Conservation (phyloP, 768 basidiomycete genomes). For the Mycena chlorophos region DNA sequence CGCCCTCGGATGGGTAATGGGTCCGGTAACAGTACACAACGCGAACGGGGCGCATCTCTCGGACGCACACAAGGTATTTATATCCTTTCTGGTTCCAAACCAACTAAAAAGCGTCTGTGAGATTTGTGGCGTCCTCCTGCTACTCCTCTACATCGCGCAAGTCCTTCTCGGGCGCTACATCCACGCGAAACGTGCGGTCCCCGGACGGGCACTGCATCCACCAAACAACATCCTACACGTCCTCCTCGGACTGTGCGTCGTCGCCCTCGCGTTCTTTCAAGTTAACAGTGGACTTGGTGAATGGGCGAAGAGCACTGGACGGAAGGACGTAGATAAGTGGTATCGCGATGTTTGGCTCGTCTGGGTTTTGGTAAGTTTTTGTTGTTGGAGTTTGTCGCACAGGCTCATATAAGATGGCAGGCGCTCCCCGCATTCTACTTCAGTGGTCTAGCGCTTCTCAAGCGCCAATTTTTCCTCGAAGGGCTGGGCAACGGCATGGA, state of each 20-base stretch:
- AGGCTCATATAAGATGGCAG: conserved; percentile 27
- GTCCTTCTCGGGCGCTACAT: conserved; percentile 53
- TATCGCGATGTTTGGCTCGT: conserved; percentile 43
- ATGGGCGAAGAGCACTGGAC: conserved; percentile 41
- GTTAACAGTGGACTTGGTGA: conserved; percentile 50
- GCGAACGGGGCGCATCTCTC: conserved; percentile 44
- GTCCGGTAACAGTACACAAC: conserved; percentile 45
- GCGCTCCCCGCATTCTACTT: conserved; percentile 47
- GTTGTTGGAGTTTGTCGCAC: not conserved
- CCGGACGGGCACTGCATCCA: conserved; percentile 41
- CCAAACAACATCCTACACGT: conserved; percentile 60
- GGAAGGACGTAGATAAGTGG: conserved; percentile 37
- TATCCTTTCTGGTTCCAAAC: not conserved
- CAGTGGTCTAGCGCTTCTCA: conserved; percentile 42
- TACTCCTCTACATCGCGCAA: conserved; percentile 53
- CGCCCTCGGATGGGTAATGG: conserved; percentile 49
- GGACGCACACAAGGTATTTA: conserved; percentile 50
- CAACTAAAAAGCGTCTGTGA: conserved; percentile 25
- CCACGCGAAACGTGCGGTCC: conserved; percentile 40
- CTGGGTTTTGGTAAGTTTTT: conserved; percentile 46
- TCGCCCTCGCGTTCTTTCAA: conserved; percentile 54
- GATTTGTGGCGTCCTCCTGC: conserved; percentile 54
- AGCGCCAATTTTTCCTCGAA: conserved; percentile 46
- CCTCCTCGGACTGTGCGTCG: conserved; percentile 47
- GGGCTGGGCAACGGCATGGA: conserved; percentile 16